Evolutionary conservation across 1,139 yeast species (phyloP).

Genomic region (Debaryomyces psychrophilus): DNA sequence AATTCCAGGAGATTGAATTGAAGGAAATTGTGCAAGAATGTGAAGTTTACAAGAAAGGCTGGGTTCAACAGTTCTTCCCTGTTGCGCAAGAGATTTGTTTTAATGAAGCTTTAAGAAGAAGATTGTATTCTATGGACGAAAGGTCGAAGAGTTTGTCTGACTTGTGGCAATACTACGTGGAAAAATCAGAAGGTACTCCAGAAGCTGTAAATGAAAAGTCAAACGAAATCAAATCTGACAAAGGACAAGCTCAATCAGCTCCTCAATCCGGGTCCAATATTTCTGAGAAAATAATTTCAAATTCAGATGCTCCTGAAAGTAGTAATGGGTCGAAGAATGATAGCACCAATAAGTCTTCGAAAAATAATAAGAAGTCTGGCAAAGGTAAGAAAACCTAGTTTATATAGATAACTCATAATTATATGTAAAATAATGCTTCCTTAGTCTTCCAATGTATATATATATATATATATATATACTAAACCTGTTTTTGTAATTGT

Average conservation of each 20-base stretch:
- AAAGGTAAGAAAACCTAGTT: constrained; percentile 8
- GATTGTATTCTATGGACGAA: constrained; percentile 65
- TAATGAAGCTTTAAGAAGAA: constrained; percentile 86
- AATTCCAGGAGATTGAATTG: constrained; percentile 78
- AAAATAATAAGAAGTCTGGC: constrained; percentile 4
- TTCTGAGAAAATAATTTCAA: neutral
- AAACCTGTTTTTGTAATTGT: neutral
- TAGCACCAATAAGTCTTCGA: neutral
- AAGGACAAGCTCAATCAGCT: neutral
- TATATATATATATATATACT: neutral
- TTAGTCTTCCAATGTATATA: neutral
- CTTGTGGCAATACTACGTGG: constrained; percentile 52
- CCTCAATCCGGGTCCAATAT: neutral
- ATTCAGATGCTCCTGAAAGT: neutral
- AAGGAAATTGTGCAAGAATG: constrained; percentile 80
- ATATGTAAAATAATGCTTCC: neutral
- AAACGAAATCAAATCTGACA: neutral
- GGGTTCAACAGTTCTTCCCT: constrained; percentile 78
- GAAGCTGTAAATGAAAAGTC: neutral
- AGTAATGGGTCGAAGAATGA: neutral
- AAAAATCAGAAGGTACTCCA: constrained; percentile 19
- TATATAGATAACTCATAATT: neutral
- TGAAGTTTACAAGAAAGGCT: constrained; percentile 70
- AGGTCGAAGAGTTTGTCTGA: constrained; percentile 52
- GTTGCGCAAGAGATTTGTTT: constrained; percentile 88